Evolutionary conservation across 345 rosid genomes (phyloP).

Genomic region (Eucalyptus sp.): DNA sequence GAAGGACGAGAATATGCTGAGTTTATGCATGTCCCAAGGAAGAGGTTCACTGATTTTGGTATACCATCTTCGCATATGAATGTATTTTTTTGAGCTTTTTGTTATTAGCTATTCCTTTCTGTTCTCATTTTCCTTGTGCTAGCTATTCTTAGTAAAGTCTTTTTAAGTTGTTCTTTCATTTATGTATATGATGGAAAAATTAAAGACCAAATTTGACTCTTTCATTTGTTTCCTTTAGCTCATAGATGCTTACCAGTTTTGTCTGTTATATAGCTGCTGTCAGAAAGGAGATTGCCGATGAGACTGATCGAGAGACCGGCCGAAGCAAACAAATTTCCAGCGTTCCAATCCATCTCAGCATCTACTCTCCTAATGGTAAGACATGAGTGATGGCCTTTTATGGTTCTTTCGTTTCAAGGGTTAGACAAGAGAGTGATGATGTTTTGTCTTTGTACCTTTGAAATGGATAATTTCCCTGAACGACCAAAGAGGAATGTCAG

Average conservation of each 20-base stretch:
- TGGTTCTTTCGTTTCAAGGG: neutral
- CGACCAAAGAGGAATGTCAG: neutral
- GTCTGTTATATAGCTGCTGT: conserved; percentile 57
- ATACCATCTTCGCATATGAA: neutral
- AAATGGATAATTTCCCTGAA: neutral
- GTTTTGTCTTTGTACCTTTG: neutral
- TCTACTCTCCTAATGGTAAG: conserved; percentile 90
- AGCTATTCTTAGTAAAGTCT: neutral
- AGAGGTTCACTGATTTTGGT: conserved; percentile 87
- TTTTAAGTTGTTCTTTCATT: neutral
- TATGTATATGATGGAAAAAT: neutral
- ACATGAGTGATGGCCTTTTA: neutral
- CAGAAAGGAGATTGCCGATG: conserved; percentile 81
- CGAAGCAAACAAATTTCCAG: conserved; percentile 70
- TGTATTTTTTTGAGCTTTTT: neutral
- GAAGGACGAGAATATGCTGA: conserved; percentile 94
- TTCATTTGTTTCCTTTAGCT: neutral
- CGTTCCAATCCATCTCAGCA: conserved; percentile 94
- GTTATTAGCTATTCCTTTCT: neutral
- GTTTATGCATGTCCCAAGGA: conserved; percentile 91
- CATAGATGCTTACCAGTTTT: neutral
- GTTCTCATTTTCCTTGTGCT: neutral
- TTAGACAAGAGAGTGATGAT: neutral
- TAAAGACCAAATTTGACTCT: neutral
- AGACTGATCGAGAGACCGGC: conserved; percentile 96